Base-by-base conservation (phyloP, 1,284 basidiomycete species). In the Polyporus tsugae region DNA sequence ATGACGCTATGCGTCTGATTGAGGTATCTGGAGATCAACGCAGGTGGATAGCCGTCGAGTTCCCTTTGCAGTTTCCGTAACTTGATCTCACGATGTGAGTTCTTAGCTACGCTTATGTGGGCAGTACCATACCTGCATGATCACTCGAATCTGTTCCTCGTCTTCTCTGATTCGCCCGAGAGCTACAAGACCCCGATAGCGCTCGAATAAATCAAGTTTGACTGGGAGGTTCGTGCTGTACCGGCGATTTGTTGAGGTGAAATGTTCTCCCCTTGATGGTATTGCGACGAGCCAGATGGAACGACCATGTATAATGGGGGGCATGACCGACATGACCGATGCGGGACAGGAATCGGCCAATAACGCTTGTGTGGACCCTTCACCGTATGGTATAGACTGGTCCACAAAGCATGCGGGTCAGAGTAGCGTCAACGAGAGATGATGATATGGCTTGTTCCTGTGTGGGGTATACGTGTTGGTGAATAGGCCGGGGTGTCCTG, bases 111-210 rank as follows among this genome's bases (percentile, higher is more conserved):
- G 61, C 2, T 65, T 36, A 1, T 13, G 4, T 19, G 38, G 35
- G 17, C 6, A 46, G n/a, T 9, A 41, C 2, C 25, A 22, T 17
- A 89, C 89, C 79, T 87, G 82, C 80, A 91, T 88, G n/a, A 92
- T 80, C 4, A 86, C 86, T 22, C 90, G 80, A 22, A 92, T 82
- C 75, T 93, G 91, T 67, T 91, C 87, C 66, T 88, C 86, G 72
- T 92, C 88, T 77, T 87, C 86, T 68, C 83, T 78, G 64, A 92
- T 82, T 66, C 83, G 80, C 0, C 91, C 89, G 0, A 78, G 73
- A 0, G 75, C 68, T 1, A 79, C 75, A 1, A 79, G 68, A 0
- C 77, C 77, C 5, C 75, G 72, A 61, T 80, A 80, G 22, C 73
- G 73, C 35, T 79, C 73, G 0, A 80, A 72, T 3, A 80, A 55